Percentiles rank a stretch among this genome's conserved stretches.
phyloP scores from a whole-genome alignment of 108 stramenopile species.

The Licmophora abbreviata region DNA sequence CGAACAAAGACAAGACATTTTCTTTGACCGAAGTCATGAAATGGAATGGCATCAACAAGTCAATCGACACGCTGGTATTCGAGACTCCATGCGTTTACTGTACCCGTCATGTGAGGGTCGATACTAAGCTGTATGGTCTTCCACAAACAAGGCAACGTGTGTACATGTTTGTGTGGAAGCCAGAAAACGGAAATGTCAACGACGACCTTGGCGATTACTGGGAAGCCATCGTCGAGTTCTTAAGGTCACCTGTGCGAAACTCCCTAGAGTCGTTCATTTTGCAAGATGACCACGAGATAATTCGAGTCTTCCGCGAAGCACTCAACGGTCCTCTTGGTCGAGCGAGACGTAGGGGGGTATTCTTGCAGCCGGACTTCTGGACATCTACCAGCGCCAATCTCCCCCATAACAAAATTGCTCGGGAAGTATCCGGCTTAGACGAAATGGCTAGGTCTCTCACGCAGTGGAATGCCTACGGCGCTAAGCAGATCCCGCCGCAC shows the following conservation, averaged over 20 bases:
- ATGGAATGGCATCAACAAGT: conserved; percentile 33
- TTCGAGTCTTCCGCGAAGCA: conserved; percentile 65
- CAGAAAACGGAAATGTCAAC: conserved; percentile 27
- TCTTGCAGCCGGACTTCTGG: conserved; percentile 60
- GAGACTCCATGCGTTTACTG: conserved; percentile 49
- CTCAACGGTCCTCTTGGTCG: conserved; percentile 51
- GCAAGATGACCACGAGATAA: conserved; percentile 55
- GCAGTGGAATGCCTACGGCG: conserved; percentile 39
- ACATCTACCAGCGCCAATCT: conserved; percentile 29
- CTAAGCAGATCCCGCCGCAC: conserved; percentile 48
- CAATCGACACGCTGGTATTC: conserved; percentile 44
- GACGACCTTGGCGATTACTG: conserved; percentile 69
- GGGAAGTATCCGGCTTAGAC: conserved; percentile 35
- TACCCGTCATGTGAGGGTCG: conserved; percentile 48
- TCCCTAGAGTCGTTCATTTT: conserved; percentile 67
- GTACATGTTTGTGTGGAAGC: conserved; percentile 69
- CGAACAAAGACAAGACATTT: conserved; percentile 24
- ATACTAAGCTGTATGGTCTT: conserved; percentile 71
- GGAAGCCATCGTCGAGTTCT: conserved; percentile 42
- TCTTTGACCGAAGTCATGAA: conserved; percentile 42
- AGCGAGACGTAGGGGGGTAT: conserved; percentile 20
- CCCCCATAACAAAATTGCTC: conserved; percentile 29
- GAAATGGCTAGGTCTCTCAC: conserved; percentile 36
- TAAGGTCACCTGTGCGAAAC: conserved; percentile 56
- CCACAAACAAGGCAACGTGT: conserved; percentile 67